A percentile compares a stretch with the other conserved stretches of the same genome.
Conservation (phyloP, 257 asterid species). For the Solanum bukasovii region DNA sequence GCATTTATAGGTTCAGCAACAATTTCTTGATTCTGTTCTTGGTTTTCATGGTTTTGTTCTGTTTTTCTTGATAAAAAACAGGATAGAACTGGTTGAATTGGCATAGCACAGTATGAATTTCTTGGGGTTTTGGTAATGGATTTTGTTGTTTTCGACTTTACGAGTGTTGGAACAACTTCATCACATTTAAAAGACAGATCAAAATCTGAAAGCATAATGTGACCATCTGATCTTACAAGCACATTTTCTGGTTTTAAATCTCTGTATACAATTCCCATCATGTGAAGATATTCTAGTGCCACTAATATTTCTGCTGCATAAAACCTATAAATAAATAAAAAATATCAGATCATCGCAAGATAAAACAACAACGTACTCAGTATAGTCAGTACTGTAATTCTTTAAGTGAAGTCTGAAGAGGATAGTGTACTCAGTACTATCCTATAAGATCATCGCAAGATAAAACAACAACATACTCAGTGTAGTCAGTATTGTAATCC, state of each 20-base stretch:
- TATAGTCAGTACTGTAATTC: neutral
- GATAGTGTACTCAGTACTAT: too few species aligned
- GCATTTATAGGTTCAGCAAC: slow-evolving; percentile 68
- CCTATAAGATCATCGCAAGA: neutral
- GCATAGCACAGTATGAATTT: slow-evolving; percentile 21
- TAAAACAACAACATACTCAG: neutral
- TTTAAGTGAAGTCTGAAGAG: neutral
- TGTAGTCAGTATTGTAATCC: neutral
- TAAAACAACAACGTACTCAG: neutral
- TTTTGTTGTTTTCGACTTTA: slow-evolving; percentile 16
- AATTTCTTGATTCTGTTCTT: slow-evolving; percentile 17
- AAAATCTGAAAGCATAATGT: slow-evolving; percentile 45
- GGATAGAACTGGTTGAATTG: slow-evolving; percentile 33
- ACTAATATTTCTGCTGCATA: slow-evolving; percentile 32
- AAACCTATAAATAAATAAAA: slow-evolving; percentile 17
- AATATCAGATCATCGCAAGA: neutral
- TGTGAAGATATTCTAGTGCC: slow-evolving; percentile 39
- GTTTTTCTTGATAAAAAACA: slow-evolving; percentile 15
- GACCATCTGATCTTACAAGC: slow-evolving; percentile 37
- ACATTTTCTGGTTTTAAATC: slow-evolving; percentile 47
- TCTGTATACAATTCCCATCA: slow-evolving; percentile 42
- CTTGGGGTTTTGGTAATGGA: neutral
- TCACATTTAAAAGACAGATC: slow-evolving; percentile 39
- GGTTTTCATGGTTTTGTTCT: neutral
- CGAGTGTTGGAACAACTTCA: slow-evolving; percentile 29